phyloP scores from a whole-genome alignment of 768 basidiomycete species.

The Ephemerocybe angulata region DNA sequence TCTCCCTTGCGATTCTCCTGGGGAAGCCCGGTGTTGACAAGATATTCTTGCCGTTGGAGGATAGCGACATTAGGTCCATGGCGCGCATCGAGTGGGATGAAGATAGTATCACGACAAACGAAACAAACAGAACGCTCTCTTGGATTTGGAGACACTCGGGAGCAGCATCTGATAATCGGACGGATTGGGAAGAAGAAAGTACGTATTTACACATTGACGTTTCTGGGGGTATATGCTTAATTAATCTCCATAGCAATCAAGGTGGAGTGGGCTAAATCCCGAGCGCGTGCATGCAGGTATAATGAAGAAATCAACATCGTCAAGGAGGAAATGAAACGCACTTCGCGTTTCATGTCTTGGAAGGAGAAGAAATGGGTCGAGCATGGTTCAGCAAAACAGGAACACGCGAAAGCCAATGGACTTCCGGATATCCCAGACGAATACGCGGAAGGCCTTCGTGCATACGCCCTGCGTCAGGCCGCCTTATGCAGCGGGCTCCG shows the following conservation, averaged over 20 bases:
- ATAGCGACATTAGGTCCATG: background rate
- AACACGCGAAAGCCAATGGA: background rate
- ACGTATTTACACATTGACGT: background rate
- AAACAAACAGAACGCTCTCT: background rate
- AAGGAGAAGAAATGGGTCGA: background rate
- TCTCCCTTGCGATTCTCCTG: background rate
- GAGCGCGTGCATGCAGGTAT: background rate
- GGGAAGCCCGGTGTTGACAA: background rate
- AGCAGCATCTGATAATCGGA: background rate
- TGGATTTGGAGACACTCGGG: background rate
- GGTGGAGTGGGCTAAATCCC: background rate
- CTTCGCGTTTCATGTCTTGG: background rate
- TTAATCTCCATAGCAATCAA: background rate
- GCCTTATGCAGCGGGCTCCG: background rate
- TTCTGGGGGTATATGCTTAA: too few relatives aligned
- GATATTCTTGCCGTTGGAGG: background rate
- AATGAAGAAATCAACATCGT: background rate
- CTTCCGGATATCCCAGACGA: background rate
- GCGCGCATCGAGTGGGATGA: too few relatives aligned
- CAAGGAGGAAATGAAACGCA: background rate
- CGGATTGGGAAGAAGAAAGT: background rate
- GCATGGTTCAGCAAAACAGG: background rate
- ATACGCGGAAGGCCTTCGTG: background rate
- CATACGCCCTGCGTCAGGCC: background rate
- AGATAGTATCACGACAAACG: background rate